A percentile compares a stretch with the other conserved stretches of the same genome.
phyloP scores from a whole-genome alignment of 192 early-diverging fungal genomes.

The Backusella liffmaniae region DNA sequence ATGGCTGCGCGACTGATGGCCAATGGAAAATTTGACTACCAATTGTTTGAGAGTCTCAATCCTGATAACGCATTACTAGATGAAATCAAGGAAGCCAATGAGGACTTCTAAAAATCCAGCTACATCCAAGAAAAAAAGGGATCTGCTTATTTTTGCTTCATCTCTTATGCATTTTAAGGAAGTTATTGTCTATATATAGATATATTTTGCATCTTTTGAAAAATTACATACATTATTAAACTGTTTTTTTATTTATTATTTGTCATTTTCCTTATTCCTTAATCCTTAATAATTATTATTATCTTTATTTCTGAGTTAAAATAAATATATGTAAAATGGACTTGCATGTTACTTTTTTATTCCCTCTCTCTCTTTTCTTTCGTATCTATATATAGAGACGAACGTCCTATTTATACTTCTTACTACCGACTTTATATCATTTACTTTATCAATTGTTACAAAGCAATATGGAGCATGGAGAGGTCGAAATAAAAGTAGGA shows the following conservation, averaged over 20 bases:
- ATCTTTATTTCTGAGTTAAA: no score
- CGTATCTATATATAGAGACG: not conserved
- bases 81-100: constrained; percentile 47
- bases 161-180: not conserved
- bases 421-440: not conserved
- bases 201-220: not conserved
- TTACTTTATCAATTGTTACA: not conserved
- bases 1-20: constrained; percentile 62
- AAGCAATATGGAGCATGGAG: not conserved
- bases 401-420: no score
- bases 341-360: not conserved
- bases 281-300: no score
- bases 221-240: not conserved
- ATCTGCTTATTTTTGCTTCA: no score
- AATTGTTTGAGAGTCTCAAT: constrained; percentile 58
- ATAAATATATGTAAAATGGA: no score
- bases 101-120: constrained; percentile 22
- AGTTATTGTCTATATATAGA: not conserved
- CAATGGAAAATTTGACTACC: constrained; percentile 51
- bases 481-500: not conserved
- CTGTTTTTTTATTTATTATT: not conserved
- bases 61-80: constrained; percentile 59
- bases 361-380: not conserved
- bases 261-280: not conserved
- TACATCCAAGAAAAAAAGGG: not conserved